phyloP scores from a whole-genome alignment of 306 rosid species.

The Begonia masoniana region DNA sequence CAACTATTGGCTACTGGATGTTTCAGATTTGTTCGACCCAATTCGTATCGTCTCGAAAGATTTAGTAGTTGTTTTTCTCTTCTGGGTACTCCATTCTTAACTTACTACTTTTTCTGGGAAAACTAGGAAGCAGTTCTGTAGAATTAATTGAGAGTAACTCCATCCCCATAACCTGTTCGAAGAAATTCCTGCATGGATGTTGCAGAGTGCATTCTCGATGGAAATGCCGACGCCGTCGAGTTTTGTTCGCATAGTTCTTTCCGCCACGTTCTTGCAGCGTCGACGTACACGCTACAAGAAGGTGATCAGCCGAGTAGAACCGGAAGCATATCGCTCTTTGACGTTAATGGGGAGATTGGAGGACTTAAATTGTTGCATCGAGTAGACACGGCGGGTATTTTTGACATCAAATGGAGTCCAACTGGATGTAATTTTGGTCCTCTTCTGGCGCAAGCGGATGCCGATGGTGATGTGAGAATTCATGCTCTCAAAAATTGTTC shows the following conservation, averaged over 20 bases:
- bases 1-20: too few relatives aligned
- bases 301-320: conserved; percentile 47
- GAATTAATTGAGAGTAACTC: too few relatives aligned
- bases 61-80: too few relatives aligned
- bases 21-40: too few relatives aligned
- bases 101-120: too few relatives aligned
- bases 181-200: conserved; percentile 50
- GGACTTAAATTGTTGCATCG: conserved; percentile 33
- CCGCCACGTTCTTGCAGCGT: conserved; percentile 55
- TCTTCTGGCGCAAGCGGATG: conserved; percentile 67
- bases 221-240: conserved; percentile 86
- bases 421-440: conserved; percentile 26
- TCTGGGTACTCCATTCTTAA: too few relatives aligned
- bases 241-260: conserved; percentile 55
- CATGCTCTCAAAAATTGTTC: conserved; percentile 25
- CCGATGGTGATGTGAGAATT: conserved; percentile 72
- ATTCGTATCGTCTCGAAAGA: too few relatives aligned
- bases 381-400: conserved; percentile 48
- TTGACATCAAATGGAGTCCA: conserved; percentile 81
- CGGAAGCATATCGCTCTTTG: conserved; percentile 71
- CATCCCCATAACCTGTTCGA: conserved; percentile 15
- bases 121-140: too few relatives aligned
- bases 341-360: conserved; percentile 22
- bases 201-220: conserved; percentile 58
- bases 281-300: conserved; percentile 70